phyloP scores from a whole-genome alignment of 164 flowering plant genomes.

The Taxillus chinensis region DNA sequence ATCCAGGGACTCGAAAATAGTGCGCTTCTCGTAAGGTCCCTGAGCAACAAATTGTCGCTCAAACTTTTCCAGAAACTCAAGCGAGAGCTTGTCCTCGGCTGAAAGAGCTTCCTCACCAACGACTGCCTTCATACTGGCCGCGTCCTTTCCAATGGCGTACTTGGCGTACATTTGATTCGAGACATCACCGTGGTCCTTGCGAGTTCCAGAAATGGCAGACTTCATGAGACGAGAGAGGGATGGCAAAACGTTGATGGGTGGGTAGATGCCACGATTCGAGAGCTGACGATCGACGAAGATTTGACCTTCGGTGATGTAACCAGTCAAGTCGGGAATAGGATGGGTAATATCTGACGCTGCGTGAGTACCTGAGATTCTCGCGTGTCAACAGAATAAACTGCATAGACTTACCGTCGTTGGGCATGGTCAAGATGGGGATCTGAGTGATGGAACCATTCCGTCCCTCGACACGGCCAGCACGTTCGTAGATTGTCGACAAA shows the following conservation, averaged over 20 bases:
- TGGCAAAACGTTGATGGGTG: slow-evolving; percentile 98
- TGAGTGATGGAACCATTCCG: slow-evolving; percentile 95
- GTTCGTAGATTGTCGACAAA: slow-evolving; percentile 92
- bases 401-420: slow-evolving; percentile 78
- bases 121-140: slow-evolving; percentile 99
- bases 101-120: slow-evolving; percentile 99
- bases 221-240: slow-evolving; percentile 99
- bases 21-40: slow-evolving; percentile 92
- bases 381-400: not conserved
- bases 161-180: slow-evolving; percentile 99
- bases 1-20: slow-evolving; percentile 93
- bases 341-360: slow-evolving; percentile 74
- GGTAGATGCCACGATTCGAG: slow-evolving; percentile 73
- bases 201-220: slow-evolving; percentile 63
- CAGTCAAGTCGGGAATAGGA: slow-evolving; percentile 98
- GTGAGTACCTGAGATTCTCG: not conserved
- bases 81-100: slow-evolving; percentile 92
- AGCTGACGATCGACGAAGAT: slow-evolving; percentile 93
- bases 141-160: slow-evolving; percentile 98
- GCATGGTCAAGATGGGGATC: slow-evolving; percentile 96
- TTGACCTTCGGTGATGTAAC: slow-evolving; percentile 98
- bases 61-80: slow-evolving; percentile 91
- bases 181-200: slow-evolving; percentile 92
- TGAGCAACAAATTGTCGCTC: slow-evolving; percentile 90
- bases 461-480: slow-evolving; percentile 98